phyloP scores from a whole-genome alignment of 352 stramenopile genomes.

The Pythium angustatum region DNA sequence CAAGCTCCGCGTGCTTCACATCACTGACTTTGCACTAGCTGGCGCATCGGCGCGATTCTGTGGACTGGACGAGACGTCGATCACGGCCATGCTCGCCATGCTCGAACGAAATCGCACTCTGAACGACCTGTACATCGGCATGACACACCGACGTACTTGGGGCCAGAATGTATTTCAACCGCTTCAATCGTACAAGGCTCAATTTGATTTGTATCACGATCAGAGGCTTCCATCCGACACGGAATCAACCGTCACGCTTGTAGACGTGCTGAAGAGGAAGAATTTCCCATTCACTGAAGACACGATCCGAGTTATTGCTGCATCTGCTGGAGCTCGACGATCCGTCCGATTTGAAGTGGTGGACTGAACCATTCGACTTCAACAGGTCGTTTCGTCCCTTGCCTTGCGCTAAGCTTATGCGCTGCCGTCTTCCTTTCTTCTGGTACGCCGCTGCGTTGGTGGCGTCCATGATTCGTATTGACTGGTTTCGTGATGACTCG shows the following conservation, averaged over 20 bases:
- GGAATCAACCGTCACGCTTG: constrained; percentile 13
- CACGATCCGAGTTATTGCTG: neutral
- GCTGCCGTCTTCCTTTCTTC: too few species aligned
- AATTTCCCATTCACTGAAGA: constrained; percentile 10
- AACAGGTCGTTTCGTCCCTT: too few species aligned
- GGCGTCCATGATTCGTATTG: too few species aligned
- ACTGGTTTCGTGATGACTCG: too few species aligned
- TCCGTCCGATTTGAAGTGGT: too few species aligned
- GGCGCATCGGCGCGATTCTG: neutral
- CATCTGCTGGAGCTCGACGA: too few species aligned
- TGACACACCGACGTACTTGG: constrained; percentile 13
- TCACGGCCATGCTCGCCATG: constrained; percentile 15
- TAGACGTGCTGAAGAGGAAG: constrained; percentile 9
- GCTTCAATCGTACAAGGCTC: constrained; percentile 13
- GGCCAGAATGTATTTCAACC: constrained; percentile 4
- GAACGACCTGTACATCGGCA: constrained; percentile 17
- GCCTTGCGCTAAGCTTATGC: too few species aligned
- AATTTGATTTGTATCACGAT: constrained; percentile 20
- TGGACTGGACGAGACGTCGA: neutral
- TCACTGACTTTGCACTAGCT: neutral
- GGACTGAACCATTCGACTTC: too few species aligned
- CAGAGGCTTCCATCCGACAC: constrained; percentile 12
- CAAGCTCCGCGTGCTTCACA: constrained; percentile 22
- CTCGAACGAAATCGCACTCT: constrained; percentile 14
- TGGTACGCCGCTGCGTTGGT: too few species aligned